Conservation (phyloP, 331 rosid species). For the Prunus yedoensis region DNA sequence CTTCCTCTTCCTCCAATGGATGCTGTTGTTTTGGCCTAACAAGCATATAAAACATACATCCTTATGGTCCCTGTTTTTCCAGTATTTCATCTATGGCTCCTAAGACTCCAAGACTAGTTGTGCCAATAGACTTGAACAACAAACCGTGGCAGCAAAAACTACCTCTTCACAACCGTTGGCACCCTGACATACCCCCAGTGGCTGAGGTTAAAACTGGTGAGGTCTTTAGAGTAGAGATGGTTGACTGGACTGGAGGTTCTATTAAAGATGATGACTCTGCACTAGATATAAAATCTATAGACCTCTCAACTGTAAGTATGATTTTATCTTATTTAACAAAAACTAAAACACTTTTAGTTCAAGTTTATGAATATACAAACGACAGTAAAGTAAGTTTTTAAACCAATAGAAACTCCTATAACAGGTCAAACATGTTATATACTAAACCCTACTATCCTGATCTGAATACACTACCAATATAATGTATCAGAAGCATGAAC, state of each 20-base stretch:
- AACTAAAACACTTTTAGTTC: neutral
- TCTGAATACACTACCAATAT: neutral
- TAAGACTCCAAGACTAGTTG: slow-evolving; percentile 48
- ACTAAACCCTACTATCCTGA: neutral
- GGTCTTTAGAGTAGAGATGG: slow-evolving; percentile 46
- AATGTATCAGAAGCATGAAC: neutral
- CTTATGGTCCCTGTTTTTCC: slow-evolving; percentile 1
- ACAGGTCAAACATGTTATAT: neutral
- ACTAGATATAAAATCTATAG: slow-evolving; percentile 48
- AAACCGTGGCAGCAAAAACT: slow-evolving; percentile 73
- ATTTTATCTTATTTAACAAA: neutral
- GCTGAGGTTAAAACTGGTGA: slow-evolving; percentile 45
- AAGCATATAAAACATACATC: neutral
- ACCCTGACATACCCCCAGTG: slow-evolving; percentile 51
- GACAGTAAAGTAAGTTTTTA: neutral
- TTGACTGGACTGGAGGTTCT: slow-evolving; percentile 52
- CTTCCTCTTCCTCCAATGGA: neutral
- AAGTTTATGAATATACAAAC: neutral
- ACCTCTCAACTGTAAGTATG: slow-evolving; percentile 66
- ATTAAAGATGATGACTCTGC: slow-evolving; percentile 63
- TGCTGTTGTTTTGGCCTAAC: neutral
- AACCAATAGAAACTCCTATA: neutral
- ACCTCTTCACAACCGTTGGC: slow-evolving; percentile 92
- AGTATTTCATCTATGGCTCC: slow-evolving; percentile 61
- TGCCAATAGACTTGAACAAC: slow-evolving; percentile 66